Base-by-base conservation (phyloP, 768 basidiomycete genomes). In the Paxillus rubicundulus region DNA sequence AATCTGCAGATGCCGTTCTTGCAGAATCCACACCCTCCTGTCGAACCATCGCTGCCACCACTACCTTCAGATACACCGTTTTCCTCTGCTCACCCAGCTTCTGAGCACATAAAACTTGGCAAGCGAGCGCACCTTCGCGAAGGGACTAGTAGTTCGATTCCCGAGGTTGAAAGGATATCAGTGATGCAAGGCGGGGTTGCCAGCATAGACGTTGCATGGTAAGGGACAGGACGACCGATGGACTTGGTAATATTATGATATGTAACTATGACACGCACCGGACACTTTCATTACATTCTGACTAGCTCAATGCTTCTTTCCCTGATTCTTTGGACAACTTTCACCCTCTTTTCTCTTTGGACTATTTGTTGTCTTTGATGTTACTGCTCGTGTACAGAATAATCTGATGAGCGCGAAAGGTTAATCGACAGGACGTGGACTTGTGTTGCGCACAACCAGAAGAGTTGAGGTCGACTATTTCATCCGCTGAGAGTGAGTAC, bases 111-210 rank as follows among this genome's bases (percentile, higher is more conserved):
- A 16, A 33, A n/a, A 16, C 39, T 38, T 13, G 45, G 18, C 1
- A 55, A 49, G 18, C 64, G 54, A 38, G 67, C 69, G 5, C 64
- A 18, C 21, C 56, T 68, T 32, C 62, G 66, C 16, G 36, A 56
- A 33, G 49, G 54, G 34, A 62, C 58, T 18, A 24, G 17, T 5
- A 38, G 54, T 30, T 64, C 52, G 5, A 24, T 58, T 1, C 54
- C 67, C 9, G 64, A 70, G 51, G 54, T 68, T 7, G 60, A 66
- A 54, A 49, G 41, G 28, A 53, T 62, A 28, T 16, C 32, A 2
- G 55, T 69, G 33, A 30, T 45, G 50, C 59, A 62, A 43, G 44
- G 56, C 9, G 66, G 57, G 38, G 60, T 71, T 54, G 67, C 57
- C 17, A 42, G 10, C 37, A 69, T 69, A n/a, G 65, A 68, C 1